Evolutionary conservation across 116 monocot species (phyloP).

Genomic region (Cymodocea nodosa): DNA sequence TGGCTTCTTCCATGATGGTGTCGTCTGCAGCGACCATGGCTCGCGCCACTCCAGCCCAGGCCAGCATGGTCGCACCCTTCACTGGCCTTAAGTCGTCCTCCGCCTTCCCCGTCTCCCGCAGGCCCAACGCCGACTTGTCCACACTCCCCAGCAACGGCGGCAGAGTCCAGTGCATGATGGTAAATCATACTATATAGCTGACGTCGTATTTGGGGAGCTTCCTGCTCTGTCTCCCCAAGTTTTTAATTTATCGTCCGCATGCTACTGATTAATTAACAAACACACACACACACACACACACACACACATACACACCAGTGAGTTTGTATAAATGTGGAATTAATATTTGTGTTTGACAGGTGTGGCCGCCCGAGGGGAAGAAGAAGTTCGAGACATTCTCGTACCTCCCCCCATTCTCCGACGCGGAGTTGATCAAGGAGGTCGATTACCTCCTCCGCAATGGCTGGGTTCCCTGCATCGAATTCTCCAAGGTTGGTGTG

Average conservation of each 20-base stretch:
- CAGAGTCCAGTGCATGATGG: slow-evolving; percentile 50
- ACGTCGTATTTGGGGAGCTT: no score
- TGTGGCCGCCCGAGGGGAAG: slow-evolving; percentile 62
- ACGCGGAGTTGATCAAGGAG: slow-evolving; percentile 40
- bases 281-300: no score
- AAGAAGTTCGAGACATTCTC: slow-evolving; percentile 96
- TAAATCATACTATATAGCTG: slow-evolving; percentile 9
- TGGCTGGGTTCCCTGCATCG: slow-evolving; percentile 75
- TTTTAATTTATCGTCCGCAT: no score
- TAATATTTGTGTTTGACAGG: slow-evolving; percentile 24
- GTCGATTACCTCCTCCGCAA: slow-evolving; percentile 60
- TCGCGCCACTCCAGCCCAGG: slow-evolving; percentile 18
- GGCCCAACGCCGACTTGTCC: slow-evolving; percentile 22
- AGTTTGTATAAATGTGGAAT: no score
- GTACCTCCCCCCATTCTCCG: slow-evolving; percentile 51
- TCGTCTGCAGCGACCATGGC: slow-evolving; percentile 33
- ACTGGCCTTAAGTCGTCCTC: slow-evolving; percentile 36
- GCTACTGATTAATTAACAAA: no score
- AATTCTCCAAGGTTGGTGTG: slow-evolving; percentile 44
- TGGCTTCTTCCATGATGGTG: slow-evolving; percentile 47
- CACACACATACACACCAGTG: no score
- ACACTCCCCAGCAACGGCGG: slow-evolving; percentile 57
- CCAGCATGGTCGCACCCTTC: slow-evolving; percentile 47
- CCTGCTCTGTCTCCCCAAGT: no score
- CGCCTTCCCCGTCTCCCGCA: slow-evolving; percentile 36